Base-by-base conservation (phyloP, 163 green algal species). In the Chloromonas sp. region DNA sequence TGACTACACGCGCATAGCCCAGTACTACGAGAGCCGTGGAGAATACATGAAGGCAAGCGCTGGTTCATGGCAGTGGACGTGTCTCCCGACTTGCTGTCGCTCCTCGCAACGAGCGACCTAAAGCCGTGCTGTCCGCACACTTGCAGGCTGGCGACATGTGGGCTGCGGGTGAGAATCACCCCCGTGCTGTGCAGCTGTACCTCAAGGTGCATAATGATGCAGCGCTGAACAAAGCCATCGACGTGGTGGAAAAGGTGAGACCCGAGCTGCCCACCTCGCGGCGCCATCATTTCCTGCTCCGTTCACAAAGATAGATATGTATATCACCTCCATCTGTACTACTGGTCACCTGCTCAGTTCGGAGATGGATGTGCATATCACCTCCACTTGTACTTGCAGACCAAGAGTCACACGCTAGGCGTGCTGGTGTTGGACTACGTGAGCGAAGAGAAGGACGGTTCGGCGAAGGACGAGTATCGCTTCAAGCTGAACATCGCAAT, bases 11-110 rank as follows among this genome's bases (percentile, higher is more conserved):
- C 82, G 87, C 61, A 92, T 94, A 36, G 92, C 92, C 11, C 82
- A 90, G 81, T 95, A 95, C 86, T 96, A 95, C 84, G 92, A 94
- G 86, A 82, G 61, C 58, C 82, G 90, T 14, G 87, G 88, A 14
- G 84, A 93, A 85, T 89, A 82, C 76, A 88, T 90, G 66, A 89
- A 88, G 82, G 82, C 80, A 58, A n/a, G 81, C 36, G 36, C 11
- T 77, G 60, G 13, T 1, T 60, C 58, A 71, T 36, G 61, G 80
- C 14, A 11, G 66, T 11, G 11, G 5, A 74, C 66, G 66, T 36
- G 36, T 36, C 36, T 36, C 36, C 36, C 36, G 36, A 36, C 36
- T 36, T 36, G 36, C 36, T 36, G 36, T 36, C 36, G 36, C 36
- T 36, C 36, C 36, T 36, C 36, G 36, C 36, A 36, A 36, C 36